phyloP scores from a whole-genome alignment of 441 rosid species.

The Populus hybrid region DNA sequence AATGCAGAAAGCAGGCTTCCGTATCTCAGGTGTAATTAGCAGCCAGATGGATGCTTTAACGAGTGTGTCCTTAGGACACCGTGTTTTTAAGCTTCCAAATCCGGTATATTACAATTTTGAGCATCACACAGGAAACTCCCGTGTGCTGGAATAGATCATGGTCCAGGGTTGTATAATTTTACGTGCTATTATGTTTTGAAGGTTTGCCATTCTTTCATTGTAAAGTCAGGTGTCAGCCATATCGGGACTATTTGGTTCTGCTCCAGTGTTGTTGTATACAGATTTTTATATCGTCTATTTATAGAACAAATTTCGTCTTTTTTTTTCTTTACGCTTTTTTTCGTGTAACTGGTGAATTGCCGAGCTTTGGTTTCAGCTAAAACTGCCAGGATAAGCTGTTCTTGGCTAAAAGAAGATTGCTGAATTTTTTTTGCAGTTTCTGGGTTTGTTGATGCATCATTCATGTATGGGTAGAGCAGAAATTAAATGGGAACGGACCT shows the following conservation, averaged over 20 bases:
- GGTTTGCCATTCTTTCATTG: not conserved
- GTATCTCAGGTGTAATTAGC: slow-evolving; percentile 50
- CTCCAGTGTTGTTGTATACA: not conserved
- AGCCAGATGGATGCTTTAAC: slow-evolving; percentile 65
- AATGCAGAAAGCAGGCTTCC: slow-evolving; percentile 36
- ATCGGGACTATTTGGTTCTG: not conserved
- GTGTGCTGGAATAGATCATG: slow-evolving; percentile 12
- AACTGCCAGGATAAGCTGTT: too few relatives aligned
- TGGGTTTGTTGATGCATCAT: not conserved
- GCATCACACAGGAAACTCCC: slow-evolving; percentile 23
- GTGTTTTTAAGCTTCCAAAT: slow-evolving; percentile 66
- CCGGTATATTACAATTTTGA: slow-evolving; percentile 30
- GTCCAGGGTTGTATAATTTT: not conserved
- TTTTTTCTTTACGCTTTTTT: too few relatives aligned
- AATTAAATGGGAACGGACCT: not conserved
- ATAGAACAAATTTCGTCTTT: not conserved
- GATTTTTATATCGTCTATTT: slow-evolving; percentile 4
- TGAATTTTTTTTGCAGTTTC: not conserved
- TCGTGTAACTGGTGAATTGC: not conserved
- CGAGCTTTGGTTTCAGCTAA: not conserved
- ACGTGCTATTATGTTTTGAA: not conserved
- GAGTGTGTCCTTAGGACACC: slow-evolving; percentile 37
- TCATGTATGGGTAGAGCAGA: not conserved
- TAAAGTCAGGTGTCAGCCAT: not conserved
- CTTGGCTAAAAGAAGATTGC: not conserved